A percentile compares a stretch with the other conserved stretches of the same genome.
These are phyloP conservation scores for Ganoderma sp. DNA, from an alignment of 1,284 basidiomycete genomes.

Conservation along the genomic window DNA sequence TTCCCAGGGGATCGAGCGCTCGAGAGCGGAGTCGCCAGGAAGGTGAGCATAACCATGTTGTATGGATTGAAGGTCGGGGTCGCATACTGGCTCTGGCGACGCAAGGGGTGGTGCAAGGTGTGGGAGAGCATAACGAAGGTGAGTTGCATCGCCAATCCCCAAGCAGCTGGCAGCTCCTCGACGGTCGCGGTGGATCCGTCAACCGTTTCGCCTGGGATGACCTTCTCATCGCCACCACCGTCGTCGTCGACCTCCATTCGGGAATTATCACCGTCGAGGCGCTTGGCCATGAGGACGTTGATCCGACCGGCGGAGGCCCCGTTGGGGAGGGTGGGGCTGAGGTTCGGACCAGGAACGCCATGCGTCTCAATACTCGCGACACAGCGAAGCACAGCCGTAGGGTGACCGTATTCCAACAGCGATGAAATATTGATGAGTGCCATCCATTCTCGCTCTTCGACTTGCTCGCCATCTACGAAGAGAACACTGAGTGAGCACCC, in stretches of 20 bases:
- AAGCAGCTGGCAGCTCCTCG: conserved; percentile 56
- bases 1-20: conserved; percentile 86
- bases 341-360: conserved; percentile 36
- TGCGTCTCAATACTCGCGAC: conserved; percentile 48
- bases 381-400: conserved; percentile 72
- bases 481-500: conserved; percentile 10
- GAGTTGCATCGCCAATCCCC: conserved; percentile 79
- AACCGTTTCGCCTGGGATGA: conserved; percentile 8
- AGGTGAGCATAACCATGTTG: conserved; percentile 85
- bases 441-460: conserved; percentile 92
- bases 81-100: conserved; percentile 60
- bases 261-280: conserved; percentile 53
- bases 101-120: conserved; percentile 70
- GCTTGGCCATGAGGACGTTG: conserved; percentile 43
- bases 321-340: conserved; percentile 31
- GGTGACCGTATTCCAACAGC: conserved; percentile 88
- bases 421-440: conserved; percentile 83
- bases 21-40: conserved; percentile 79
- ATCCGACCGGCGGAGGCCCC: conserved; percentile 40
- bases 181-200: conserved; percentile 26
- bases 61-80: conserved; percentile 83
- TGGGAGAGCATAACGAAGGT: conserved; percentile 81
- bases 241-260: conserved; percentile 74
- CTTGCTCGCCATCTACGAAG: conserved; percentile 39
- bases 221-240: conserved; percentile 62